These are phyloP conservation scores for Diaporthe citri DNA, from an alignment of 2,329 filamentous ascomycete genomes.

Conservation along the genomic window DNA sequence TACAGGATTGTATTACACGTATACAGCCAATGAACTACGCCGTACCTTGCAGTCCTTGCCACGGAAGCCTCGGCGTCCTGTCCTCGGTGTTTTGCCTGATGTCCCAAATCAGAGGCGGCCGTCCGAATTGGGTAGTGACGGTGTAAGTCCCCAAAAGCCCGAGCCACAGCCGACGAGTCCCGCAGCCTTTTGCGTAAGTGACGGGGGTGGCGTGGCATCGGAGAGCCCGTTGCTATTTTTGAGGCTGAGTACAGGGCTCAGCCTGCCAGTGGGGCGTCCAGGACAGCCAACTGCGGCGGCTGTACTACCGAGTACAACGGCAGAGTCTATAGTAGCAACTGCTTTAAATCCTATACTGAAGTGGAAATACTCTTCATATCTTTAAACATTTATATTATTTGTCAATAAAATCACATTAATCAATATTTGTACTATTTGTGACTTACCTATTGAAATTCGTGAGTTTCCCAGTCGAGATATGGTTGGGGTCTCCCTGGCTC, in stretches of 20 bases:
- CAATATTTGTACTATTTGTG: not conserved
- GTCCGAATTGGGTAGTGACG: not conserved
- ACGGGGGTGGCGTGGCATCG: slow-evolving; percentile 1
- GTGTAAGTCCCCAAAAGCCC: slow-evolving; percentile 2
- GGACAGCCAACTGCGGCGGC: not conserved
- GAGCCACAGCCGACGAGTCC: slow-evolving; percentile 6
- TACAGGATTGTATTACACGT: not conserved
- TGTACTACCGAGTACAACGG: not conserved
- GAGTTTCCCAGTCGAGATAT: not conserved
- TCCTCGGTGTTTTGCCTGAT: not conserved
- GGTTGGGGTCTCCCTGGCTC: not conserved
- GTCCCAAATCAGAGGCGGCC: not conserved
- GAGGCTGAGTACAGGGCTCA: slow-evolving; percentile 37
- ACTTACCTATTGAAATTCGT: not conserved
- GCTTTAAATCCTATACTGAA: not conserved
- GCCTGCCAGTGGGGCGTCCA: slow-evolving; percentile 10
- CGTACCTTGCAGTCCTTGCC: not conserved
- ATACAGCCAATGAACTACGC: not conserved
- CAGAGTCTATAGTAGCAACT: not conserved
- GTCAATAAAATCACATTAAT: not conserved
- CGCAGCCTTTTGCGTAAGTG: not conserved
- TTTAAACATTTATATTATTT: not conserved
- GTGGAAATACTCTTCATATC: not conserved
- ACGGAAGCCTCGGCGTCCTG: not conserved
- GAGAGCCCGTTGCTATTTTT: slow-evolving; percentile 13